These are phyloP conservation scores for Lolium perenne DNA, from an alignment of 176 grass and related monocot species.

Conservation along the genomic window DNA sequence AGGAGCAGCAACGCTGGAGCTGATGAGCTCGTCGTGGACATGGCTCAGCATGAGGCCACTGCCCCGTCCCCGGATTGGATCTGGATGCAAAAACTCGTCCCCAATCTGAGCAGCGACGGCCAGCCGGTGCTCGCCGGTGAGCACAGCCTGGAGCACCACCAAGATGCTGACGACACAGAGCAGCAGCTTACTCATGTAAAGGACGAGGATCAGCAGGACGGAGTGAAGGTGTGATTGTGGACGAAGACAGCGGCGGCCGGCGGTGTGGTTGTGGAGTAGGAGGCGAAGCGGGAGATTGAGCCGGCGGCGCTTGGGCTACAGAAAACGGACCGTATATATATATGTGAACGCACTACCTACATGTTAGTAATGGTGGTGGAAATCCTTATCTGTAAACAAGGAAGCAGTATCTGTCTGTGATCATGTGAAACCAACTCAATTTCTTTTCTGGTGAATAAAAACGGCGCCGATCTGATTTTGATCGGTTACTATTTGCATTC, in stretches of 20 bases:
- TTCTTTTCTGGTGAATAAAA: neutral
- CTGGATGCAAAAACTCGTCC: neutral
- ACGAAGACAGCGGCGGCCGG: neutral
- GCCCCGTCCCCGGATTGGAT: slow-evolving; percentile 19
- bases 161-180: neutral
- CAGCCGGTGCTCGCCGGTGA: neutral
- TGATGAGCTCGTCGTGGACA: neutral
- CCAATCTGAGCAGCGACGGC: neutral
- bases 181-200: slow-evolving; percentile 16
- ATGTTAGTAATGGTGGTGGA: neutral
- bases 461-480: slow-evolving; percentile 13
- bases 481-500: slow-evolving; percentile 2
- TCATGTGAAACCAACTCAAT: neutral
- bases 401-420: neutral
- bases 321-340: neutral
- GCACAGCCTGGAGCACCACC: slow-evolving; percentile 21
- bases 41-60: slow-evolving; percentile 9
- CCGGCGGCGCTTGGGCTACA: neutral
- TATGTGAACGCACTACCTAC: too few relatives aligned
- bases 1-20: neutral
- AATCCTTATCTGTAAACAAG: neutral
- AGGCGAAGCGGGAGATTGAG: neutral
- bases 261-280: neutral
- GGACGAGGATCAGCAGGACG: neutral
- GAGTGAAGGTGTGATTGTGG: neutral